Base-by-base conservation (phyloP, 345 rosid species). In the Cardiospermum halicacabum region DNA sequence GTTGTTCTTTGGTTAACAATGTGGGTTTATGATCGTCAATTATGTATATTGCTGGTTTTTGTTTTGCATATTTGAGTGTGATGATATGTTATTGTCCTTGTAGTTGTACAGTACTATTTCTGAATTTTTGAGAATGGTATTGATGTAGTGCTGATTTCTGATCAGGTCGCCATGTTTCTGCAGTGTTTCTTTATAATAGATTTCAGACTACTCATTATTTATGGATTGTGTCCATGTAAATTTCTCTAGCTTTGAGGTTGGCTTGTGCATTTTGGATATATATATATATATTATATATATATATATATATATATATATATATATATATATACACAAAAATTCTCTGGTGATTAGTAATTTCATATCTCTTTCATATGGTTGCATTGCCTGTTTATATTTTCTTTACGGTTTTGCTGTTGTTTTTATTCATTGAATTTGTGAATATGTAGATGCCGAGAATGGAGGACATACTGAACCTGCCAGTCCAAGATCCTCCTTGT, bases 391-490 rank as follows among this genome's bases (percentile, higher is more conserved):
- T 16, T 19, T 67, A 32, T 5, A 5, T 5, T 34, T 7, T 11
- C 10, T 34, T 34, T 11, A 62, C 16, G 13, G 30, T 37, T 50
- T 10, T 60, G 15, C 24, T 5, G 12, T 13, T 4, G 3, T 11
- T 4, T 37, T 36, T 47, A 43, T 5, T 28, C 12, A 4, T 54
- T 12, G 18, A 50, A 37, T 15, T 42, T 26, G 53, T 47, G 18
- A 5, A 26, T 49, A 24, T 54, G 69, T 55, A 83, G 87, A 72
- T 78, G 77, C 79, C 82, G 24, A 74, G 87, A 70, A 77, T 78
- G 84, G 84, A 83, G 72, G 87, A 78, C 34, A 83, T 75, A 58
- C 82, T 83, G 54, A 80, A 72, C 56, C 84, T 78, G 60, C 80
- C 87, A 0, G 73, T 83, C 43, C 87, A 83, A 65, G 84, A 83